A percentile compares a stretch with the other conserved stretches of the same genome.
phyloP scores from a whole-genome alignment of 176 grass and related monocot species.

The Zea mays region DNA sequence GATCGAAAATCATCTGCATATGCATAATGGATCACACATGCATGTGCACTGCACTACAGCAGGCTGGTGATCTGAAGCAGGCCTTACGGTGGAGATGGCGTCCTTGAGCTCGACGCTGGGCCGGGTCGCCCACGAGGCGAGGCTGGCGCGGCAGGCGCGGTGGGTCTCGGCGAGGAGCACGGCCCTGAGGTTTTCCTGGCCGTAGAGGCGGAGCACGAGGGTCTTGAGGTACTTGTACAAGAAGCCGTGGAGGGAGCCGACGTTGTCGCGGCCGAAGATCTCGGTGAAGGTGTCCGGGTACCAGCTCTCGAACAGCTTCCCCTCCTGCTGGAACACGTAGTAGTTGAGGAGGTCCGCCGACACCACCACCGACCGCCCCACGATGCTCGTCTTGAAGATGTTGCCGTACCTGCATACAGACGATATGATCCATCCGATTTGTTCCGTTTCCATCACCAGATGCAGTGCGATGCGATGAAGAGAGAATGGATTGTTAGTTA shows the following conservation, averaged over 20 bases:
- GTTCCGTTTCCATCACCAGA: not conserved
- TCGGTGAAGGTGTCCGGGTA: slow-evolving; percentile 84
- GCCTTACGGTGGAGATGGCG: slow-evolving; percentile 30
- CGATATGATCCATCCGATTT: not conserved
- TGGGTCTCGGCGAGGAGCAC: slow-evolving; percentile 34
- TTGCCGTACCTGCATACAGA: slow-evolving; percentile 47
- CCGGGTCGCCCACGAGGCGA: slow-evolving; percentile 38
- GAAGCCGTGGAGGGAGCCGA: slow-evolving; percentile 71
- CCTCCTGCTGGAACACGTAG: slow-evolving; percentile 79
- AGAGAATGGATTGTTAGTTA: not conserved
- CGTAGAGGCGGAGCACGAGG: slow-evolving; percentile 65
- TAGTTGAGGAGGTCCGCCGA: slow-evolving; percentile 62
- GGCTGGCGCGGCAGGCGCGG: slow-evolving; percentile 25
- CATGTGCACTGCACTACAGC: no score
- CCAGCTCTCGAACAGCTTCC: slow-evolving; percentile 86
- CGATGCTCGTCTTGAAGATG: slow-evolving; percentile 83
- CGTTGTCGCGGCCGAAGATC: slow-evolving; percentile 74
- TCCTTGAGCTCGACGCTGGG: slow-evolving; percentile 60
- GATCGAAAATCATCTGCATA: slow-evolving; percentile 66
- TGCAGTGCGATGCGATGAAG: not conserved
- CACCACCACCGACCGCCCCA: slow-evolving; percentile 59
- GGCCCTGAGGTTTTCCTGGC: slow-evolving; percentile 60
- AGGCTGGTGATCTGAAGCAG: no score
- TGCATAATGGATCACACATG: no score
- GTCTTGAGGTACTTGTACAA: slow-evolving; percentile 85